phyloP scores from a whole-genome alignment of 2,329 filamentous ascomycete species.

The Apiospora rasikravindrae region DNA sequence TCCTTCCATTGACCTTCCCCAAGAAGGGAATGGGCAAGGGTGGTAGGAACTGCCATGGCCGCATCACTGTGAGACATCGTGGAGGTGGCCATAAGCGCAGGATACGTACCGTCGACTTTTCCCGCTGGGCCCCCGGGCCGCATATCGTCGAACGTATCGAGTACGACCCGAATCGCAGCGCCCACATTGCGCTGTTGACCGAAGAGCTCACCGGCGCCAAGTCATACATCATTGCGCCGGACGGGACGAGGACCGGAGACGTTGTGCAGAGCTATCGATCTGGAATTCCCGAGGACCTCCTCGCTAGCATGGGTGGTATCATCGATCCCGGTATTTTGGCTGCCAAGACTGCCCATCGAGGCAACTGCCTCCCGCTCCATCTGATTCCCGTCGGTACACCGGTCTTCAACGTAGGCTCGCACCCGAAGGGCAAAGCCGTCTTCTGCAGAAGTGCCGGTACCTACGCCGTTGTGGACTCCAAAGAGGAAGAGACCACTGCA shows the following conservation, averaged over 20 bases:
- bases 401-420: conserved; percentile 86
- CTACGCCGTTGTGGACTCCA: conserved; percentile 85
- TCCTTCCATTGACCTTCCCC: conserved; percentile 81
- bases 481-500: conserved; percentile 75
- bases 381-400: conserved; percentile 96
- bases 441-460: conserved; percentile 96
- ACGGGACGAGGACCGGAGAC: conserved; percentile 91
- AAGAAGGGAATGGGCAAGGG: conserved; percentile 94
- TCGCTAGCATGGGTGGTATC: conserved; percentile 89
- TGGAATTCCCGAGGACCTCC: conserved; percentile 85
- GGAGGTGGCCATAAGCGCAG: conserved; percentile 92
- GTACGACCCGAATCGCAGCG: conserved; percentile 90
- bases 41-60: conserved; percentile 86
- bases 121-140: conserved; percentile 76
- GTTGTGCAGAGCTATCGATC: conserved; percentile 88
- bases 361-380: conserved; percentile 93
- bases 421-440: conserved; percentile 75
- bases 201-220: conserved; percentile 75
- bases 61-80: conserved; percentile 86
- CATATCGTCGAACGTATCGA: conserved; percentile 94
- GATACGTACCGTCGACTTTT: conserved; percentile 90
- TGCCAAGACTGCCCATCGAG: conserved; percentile 89
- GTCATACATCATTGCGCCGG: conserved; percentile 93
- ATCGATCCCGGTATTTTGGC: conserved; percentile 96
- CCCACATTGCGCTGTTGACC: conserved; percentile 88